These are phyloP conservation scores for Candolleomyces efflorescens DNA, from an alignment of 768 basidiomycete species.

Conservation along the genomic window DNA sequence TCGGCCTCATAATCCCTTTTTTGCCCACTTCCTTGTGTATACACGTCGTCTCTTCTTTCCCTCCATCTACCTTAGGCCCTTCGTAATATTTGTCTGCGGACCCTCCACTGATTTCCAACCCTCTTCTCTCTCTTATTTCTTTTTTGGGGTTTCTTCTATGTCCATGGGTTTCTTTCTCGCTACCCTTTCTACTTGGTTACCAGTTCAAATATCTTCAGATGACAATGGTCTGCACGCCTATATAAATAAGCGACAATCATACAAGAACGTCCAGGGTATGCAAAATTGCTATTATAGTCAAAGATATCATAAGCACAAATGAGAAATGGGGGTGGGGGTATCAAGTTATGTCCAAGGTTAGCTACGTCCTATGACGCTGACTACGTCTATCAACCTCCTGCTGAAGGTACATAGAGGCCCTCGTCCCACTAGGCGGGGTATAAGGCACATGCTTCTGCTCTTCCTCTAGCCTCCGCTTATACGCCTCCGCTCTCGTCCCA, in stretches of 20 bases:
- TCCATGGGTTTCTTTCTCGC: conserved; percentile 6
- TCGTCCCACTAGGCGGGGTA: conserved; percentile 31
- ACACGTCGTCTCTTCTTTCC: background rate
- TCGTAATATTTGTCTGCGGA: conserved; percentile 3
- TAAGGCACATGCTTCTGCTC: conserved; percentile 32
- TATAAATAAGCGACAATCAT: background rate
- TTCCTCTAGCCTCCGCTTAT: conserved; percentile 26
- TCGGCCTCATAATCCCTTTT: conserved; percentile 19
- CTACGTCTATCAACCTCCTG: background rate
- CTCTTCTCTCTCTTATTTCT: background rate
- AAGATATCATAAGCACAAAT: background rate
- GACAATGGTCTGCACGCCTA: background rate
- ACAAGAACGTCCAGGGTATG: background rate
- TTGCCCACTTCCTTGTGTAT: background rate
- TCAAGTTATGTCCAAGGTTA: too few relatives aligned
- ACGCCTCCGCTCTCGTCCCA: conserved; percentile 35
- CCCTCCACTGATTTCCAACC: background rate
- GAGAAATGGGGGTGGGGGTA: too few relatives aligned
- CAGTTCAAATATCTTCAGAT: background rate
- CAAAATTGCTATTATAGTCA: too few relatives aligned
- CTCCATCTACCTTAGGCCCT: conserved; percentile 6
- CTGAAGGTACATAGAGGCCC: conserved; percentile 15
- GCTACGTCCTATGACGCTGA: too few relatives aligned
- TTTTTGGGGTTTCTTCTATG: background rate
- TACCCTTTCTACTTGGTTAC: background rate